phyloP scores from a whole-genome alignment of 2,329 filamentous ascomycete species.

The Aureobasidium leucospermi region DNA sequence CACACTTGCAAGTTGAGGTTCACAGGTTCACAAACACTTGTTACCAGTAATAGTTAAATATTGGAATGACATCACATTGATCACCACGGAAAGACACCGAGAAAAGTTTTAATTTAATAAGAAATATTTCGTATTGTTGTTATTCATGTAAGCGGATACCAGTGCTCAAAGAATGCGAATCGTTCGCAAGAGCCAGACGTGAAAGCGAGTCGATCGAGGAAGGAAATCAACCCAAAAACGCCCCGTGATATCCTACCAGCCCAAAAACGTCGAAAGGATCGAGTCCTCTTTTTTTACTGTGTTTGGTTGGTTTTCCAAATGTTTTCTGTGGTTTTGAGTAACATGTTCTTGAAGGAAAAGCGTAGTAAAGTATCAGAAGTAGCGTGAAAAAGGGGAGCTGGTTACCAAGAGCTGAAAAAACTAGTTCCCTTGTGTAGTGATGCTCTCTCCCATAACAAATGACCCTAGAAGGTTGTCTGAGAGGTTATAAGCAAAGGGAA shows the following conservation, averaged over 20 bases:
- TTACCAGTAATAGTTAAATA: too few species aligned
- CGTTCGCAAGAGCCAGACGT: not conserved
- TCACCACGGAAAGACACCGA: too few species aligned
- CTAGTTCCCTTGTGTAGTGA: not conserved
- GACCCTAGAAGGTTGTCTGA: not conserved
- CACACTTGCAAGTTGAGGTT: too few species aligned
- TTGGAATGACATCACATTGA: too few species aligned
- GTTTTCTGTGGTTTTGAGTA: not conserved
- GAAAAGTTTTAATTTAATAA: too few species aligned
- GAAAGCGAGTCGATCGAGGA: not conserved
- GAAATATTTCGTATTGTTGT: too few species aligned
- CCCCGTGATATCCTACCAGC: not conserved
- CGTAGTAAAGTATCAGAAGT: not conserved
- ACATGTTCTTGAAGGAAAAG: not conserved
- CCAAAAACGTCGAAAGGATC: not conserved
- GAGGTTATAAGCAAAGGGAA: not conserved
- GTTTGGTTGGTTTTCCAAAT: not conserved
- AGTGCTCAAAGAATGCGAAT: not conserved
- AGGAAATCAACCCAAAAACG: not conserved
- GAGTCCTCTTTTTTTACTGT: not conserved
- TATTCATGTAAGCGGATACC: not conserved
- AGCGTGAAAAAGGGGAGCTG: not conserved
- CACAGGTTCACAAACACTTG: too few species aligned
- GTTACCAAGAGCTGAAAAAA: not conserved
- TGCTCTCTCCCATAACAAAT: not conserved